Base-by-base conservation (phyloP, 169 alveolate genomes). In the Eimeria tenella region DNA sequence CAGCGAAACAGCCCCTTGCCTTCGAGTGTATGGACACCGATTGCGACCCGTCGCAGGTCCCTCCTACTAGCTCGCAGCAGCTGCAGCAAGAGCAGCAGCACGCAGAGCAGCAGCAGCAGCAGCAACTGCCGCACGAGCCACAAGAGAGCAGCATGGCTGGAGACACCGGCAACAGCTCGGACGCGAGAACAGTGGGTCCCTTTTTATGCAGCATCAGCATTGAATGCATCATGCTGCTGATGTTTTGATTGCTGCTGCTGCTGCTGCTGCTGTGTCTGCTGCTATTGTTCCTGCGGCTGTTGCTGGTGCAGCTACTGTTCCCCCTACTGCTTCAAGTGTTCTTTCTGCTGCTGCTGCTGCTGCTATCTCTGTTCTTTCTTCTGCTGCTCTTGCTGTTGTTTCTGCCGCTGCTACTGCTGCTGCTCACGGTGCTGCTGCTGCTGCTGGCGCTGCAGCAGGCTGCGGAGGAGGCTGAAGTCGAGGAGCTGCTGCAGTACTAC, bases 401-500 rank as follows among this genome's bases (percentile, higher is more conserved):
- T 1, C 10, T 15, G 55, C 82, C 62, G 23, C 53, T 60, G 83
- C 9, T 75, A n/a, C 83, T 23, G 70, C 62, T 62, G 68, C n/a
- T 55, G 88, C 63, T n/a, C n/a, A 8, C 50, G 63, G n/a, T 21
- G 63, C 81, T 10, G 74, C 60, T n/a, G 82, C 77, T 53, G 31
- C 58, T 17, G 75, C 53, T 56, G 58, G 77, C 15, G 53, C 75
- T 56, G 77, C 62, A 9, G 93, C 83, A 84, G 86, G 86, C 86
- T 77, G 86, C 60, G 13, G 86, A 71, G 77, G 94, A 89, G 74
- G 94, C 82, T 13, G 94, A 89, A 21, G 88, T 71, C 19, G 79
- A 62, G 25, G 94, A 89, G 88, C 49, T 89, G 74, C 88, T 89
- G 63, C 86, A 55, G 81, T 89, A 73, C 88, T 81, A 81, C 68